A percentile compares a stretch with the other conserved stretches of the same genome.
These are phyloP conservation scores for Sarocladium kiliense DNA, from an alignment of 2,329 filamentous ascomycete species.

Conservation along the genomic window DNA sequence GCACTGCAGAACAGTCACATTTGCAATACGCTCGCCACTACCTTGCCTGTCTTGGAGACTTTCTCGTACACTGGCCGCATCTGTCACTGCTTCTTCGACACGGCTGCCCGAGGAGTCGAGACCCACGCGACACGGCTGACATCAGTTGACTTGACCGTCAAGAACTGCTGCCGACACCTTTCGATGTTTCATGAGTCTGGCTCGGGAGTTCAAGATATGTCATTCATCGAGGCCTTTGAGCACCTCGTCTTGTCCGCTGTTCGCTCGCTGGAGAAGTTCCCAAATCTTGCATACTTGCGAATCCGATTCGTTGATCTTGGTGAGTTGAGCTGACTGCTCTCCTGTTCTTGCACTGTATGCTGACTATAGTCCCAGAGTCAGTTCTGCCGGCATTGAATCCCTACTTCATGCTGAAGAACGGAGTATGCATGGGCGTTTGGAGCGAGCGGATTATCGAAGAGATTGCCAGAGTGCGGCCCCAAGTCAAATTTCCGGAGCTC, in stretches of 20 bases:
- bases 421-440: slow-evolving; percentile 65
- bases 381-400: slow-evolving; percentile 67
- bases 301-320: slow-evolving; percentile 71
- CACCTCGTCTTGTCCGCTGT: slow-evolving; percentile 60
- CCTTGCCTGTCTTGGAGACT: slow-evolving; percentile 59
- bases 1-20: slow-evolving; percentile 57
- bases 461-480: slow-evolving; percentile 53
- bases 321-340: slow-evolving; percentile 28
- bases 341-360: slow-evolving; percentile 1
- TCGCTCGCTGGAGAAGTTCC: slow-evolving; percentile 52
- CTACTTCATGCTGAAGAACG: slow-evolving; percentile 60
- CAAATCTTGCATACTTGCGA: slow-evolving; percentile 57
- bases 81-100: slow-evolving; percentile 63
- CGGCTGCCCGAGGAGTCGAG: slow-evolving; percentile 45
- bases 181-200: slow-evolving; percentile 56
- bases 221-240: slow-evolving; percentile 69
- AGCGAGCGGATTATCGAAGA: slow-evolving; percentile 60
- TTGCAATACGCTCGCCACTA: slow-evolving; percentile 57
- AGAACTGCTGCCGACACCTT: slow-evolving; percentile 62
- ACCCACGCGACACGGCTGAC: slow-evolving; percentile 48
- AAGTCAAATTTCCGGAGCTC: slow-evolving; percentile 55
- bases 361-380: slow-evolving; percentile 48
- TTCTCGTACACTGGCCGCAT: slow-evolving; percentile 68
- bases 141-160: slow-evolving; percentile 66
- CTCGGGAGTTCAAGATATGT: slow-evolving; percentile 65